phyloP scores from a whole-genome alignment of 2,329 filamentous ascomycete species.

The Phyllosticta citribraziliensis region DNA sequence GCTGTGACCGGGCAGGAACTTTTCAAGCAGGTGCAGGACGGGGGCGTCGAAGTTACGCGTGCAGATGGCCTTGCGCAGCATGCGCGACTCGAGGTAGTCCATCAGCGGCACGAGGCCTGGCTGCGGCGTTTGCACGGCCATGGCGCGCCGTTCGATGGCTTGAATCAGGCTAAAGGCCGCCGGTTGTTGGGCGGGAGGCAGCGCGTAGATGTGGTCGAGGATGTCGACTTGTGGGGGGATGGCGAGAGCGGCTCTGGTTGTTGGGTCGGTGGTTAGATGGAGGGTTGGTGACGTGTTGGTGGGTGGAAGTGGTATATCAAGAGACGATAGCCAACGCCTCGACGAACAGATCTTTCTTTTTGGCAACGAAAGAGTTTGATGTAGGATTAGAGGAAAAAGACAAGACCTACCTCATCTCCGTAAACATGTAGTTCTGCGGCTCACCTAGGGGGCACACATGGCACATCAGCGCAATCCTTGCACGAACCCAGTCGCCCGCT shows the following conservation, averaged over 20 bases:
- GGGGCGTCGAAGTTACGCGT: conserved; percentile 87
- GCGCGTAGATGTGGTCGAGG: conserved; percentile 71
- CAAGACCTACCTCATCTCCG: conserved; percentile 58
- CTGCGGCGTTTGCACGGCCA: conserved; percentile 71
- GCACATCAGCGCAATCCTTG: not conserved
- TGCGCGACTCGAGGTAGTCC: conserved; percentile 62
- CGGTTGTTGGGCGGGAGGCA: conserved; percentile 53
- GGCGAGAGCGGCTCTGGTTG: conserved; percentile 47
- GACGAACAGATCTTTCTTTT: not conserved
- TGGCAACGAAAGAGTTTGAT: no score
- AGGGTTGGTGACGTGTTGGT: not conserved
- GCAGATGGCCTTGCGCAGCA: conserved; percentile 73
- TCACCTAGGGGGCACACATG: conserved; percentile 44
- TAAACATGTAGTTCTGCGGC: conserved; percentile 94
- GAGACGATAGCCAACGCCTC: not conserved
- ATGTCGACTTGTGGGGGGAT: conserved; percentile 73
- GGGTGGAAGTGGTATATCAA: not conserved
- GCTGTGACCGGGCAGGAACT: conserved; percentile 56
- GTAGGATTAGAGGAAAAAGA: not conserved
- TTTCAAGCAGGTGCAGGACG: conserved; percentile 62
- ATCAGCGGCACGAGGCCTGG: conserved; percentile 70
- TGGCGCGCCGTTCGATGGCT: conserved; percentile 68
- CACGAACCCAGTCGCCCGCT: not conserved
- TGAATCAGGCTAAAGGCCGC: conserved; percentile 65
- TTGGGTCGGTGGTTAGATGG: not conserved